Base-by-base conservation (phyloP, 2,329 filamentous ascomycete species). In the Fusarium mundagurra region DNA sequence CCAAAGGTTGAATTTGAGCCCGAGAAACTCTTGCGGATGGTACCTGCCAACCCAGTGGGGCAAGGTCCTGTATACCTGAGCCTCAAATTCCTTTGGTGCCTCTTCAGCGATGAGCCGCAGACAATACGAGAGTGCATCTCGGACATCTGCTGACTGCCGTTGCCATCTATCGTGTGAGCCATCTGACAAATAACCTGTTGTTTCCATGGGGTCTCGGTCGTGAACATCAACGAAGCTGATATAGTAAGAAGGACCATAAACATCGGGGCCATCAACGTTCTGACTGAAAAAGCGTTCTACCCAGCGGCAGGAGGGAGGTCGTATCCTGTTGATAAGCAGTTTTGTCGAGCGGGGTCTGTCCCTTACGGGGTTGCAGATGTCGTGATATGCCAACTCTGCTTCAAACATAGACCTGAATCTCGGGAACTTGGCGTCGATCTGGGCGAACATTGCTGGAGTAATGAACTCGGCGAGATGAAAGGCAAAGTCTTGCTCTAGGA, bases 151-250 rank as follows among this genome's bases (percentile, higher is more conserved):
- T 4, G 50, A 36, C 7, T 53, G 33, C n/a, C 3, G 12, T 20
- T 27, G 33, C 33, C 50, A 53, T 36, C n/a, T 24, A 11, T 53
- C 13, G 24, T 51, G 48, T 2, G n/a, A 10, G 12, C 2, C 22
- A 3, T 2, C 4, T 14, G 12, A 2, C 22, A 13, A 9, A 4
- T 6, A 0, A 13, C 22, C 17, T 3, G 8, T 2, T 20, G 31
- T 18, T n/a, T 53, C 18, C 50, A 53, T 36, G 33, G 5, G 27
- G 13, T 53, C 50, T 14, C 3, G 0, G 20, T 16, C n/a, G 24
- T 53, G 50, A 2, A 11, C 0, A 3, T 8, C n/a, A 12, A 6
- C n/a, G 8, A 53, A 36, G n/a, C 50, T 0, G 4, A 3, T 0
- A 16, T 22, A 18, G n/a, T 0, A 0, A 20, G 3, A 36, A 12